A percentile compares a stretch with the other conserved stretches of the same genome.
phyloP scores from a whole-genome alignment of 2,329 filamentous ascomycete genomes.

The Cytospora piceae region DNA sequence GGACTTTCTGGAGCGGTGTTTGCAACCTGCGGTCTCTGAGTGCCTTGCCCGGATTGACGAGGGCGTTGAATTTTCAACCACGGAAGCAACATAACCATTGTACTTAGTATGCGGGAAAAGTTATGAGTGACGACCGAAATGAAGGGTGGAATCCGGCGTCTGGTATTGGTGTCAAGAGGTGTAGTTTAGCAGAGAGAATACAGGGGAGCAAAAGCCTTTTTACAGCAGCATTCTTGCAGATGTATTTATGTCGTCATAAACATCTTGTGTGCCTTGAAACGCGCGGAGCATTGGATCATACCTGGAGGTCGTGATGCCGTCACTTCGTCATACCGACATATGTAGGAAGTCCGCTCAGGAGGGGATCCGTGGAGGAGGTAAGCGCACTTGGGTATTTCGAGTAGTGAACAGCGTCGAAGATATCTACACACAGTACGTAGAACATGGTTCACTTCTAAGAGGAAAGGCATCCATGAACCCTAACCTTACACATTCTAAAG shows the following conservation, averaged over 20 bases:
- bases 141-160: neutral
- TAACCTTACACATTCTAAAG: neutral
- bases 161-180: neutral
- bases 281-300: neutral
- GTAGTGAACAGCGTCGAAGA: neutral
- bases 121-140: constrained; percentile 14
- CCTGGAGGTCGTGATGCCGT: constrained; percentile 2
- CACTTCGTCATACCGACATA: constrained; percentile 16
- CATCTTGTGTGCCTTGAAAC: constrained; percentile 4
- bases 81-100: neutral
- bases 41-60: neutral
- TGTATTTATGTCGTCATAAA: constrained; percentile 13
- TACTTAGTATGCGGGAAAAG: neutral
- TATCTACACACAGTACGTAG: neutral
- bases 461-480: neutral
- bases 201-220: neutral
- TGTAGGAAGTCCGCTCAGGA: neutral
- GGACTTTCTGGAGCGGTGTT: neutral
- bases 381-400: neutral
- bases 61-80: neutral
- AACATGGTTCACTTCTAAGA: neutral
- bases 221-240: neutral
- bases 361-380: neutral
- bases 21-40: neutral
- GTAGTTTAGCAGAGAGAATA: neutral